Conservation (phyloP, 805 yeast species). For the Phaffomyces antillensis region DNA sequence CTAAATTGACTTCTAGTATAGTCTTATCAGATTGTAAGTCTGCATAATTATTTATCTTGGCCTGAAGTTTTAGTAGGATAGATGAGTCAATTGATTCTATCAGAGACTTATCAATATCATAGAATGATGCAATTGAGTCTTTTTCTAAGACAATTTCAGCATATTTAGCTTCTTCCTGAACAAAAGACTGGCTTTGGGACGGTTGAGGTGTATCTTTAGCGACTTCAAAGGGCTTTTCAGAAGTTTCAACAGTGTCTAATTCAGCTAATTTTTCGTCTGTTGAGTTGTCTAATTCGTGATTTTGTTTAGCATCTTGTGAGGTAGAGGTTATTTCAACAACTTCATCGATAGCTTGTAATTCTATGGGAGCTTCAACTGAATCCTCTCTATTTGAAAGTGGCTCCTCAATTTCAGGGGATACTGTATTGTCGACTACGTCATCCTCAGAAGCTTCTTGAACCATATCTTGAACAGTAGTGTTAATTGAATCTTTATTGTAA, state of each 20-base stretch:
- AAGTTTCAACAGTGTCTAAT: neutral
- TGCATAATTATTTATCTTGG: slow-evolving; percentile 28
- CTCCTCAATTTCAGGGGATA: slow-evolving; percentile 1
- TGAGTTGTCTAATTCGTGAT: no score
- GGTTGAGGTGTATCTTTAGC: slow-evolving; percentile 9
- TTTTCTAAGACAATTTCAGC: neutral
- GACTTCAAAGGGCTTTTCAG: slow-evolving; percentile 8
- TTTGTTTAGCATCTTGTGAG: neutral
- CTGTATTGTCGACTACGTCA: neutral
- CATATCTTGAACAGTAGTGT: neutral
- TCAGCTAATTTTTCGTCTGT: no score
- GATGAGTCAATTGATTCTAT: slow-evolving; percentile 18
- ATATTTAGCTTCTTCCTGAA: neutral
- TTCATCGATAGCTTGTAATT: neutral
- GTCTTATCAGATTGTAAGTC: slow-evolving; percentile 31
- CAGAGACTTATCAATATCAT: slow-evolving; percentile 22
- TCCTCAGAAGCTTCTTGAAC: neutral
- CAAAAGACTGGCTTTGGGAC: neutral
- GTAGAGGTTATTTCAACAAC: neutral
- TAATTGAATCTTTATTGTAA: no score
- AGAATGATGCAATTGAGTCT: slow-evolving; percentile 28
- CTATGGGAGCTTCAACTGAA: neutral
- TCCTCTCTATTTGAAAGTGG: neutral
- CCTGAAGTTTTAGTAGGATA: slow-evolving; percentile 23
- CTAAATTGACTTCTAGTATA: slow-evolving; percentile 31